These are phyloP conservation scores for Austroboletus eburneus DNA, from an alignment of 768 basidiomycete genomes.

Conservation along the genomic window DNA sequence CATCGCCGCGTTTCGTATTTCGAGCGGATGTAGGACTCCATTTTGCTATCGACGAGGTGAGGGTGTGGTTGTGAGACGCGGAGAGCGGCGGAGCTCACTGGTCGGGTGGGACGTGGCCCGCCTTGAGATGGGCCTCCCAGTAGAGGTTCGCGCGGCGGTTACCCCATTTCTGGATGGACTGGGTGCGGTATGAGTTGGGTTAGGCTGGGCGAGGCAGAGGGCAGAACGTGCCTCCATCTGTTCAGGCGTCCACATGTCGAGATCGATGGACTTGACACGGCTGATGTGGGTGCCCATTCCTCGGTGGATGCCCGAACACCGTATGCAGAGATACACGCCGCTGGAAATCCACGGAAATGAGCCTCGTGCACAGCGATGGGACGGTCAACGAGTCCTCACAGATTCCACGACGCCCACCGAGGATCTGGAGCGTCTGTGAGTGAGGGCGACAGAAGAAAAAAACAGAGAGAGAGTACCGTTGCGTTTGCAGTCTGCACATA, in stretches of 20 bases:
- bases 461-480: slow-evolving; percentile 64
- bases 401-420: slow-evolving; percentile 97
- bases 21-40: slow-evolving; percentile 94
- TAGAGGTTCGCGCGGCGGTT: slow-evolving; percentile 90
- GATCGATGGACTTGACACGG: slow-evolving; percentile 94
- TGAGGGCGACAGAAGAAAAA: neutral
- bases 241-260: slow-evolving; percentile 96
- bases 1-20: slow-evolving; percentile 94
- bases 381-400: slow-evolving; percentile 54
- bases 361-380: too few relatives aligned
- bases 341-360: slow-evolving; percentile 35
- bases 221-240: slow-evolving; percentile 78
- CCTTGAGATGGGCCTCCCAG: slow-evolving; percentile 94
- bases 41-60: slow-evolving; percentile 59
- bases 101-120: slow-evolving; percentile 88
- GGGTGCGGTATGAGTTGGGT: neutral
- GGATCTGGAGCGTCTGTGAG: slow-evolving; percentile 55
- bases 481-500: slow-evolving; percentile 95
- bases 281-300: slow-evolving; percentile 99
- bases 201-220: neutral
- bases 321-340: slow-evolving; percentile 92
- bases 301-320: slow-evolving; percentile 96
- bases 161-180: slow-evolving; percentile 93
- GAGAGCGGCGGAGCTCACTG: slow-evolving; percentile 59
- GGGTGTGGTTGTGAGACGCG: neutral